Conservation (phyloP, 805 yeast genomes). For the Zygosaccharomyces pseudorouxii region DNA sequence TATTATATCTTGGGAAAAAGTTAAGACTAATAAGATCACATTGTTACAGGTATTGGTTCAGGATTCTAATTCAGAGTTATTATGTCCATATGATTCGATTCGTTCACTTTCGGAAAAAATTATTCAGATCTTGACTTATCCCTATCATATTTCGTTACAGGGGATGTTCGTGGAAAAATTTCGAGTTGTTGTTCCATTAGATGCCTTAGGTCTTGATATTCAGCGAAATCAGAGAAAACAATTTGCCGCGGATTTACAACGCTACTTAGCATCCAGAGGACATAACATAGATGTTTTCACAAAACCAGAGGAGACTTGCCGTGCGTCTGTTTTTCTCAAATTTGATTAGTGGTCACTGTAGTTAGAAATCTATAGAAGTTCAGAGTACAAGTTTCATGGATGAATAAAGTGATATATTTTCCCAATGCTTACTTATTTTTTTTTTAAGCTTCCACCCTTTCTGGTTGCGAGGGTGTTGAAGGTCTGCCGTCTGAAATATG, state of each 20-base stretch:
- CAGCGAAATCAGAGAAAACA: not conserved
- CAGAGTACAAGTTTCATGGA: not conserved
- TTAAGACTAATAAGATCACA: constrained; percentile 4
- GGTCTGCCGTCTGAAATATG: not conserved
- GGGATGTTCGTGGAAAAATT: constrained; percentile 12
- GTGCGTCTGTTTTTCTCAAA: constrained; percentile 7
- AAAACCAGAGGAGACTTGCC: not conserved
- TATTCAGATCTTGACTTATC: constrained; percentile 12
- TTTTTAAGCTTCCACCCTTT: not conserved
- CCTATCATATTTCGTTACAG: constrained; percentile 12
- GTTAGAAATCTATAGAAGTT: not conserved
- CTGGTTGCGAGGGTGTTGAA: not conserved
- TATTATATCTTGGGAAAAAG: constrained; percentile 11
- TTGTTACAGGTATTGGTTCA: constrained; percentile 11
- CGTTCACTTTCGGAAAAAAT: constrained; percentile 5
- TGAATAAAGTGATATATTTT: not conserved
- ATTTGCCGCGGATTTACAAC: constrained; percentile 10
- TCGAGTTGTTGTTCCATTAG: constrained; percentile 10
- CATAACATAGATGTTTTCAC: constrained; percentile 6
- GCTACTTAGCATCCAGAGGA: constrained; percentile 9
- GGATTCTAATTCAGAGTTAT: not conserved
- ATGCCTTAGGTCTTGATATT: not conserved
- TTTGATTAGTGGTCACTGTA: not conserved
- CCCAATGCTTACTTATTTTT: not conserved
- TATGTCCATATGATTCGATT: not conserved